Evolutionary conservation across 768 basidiomycete species (phyloP), one percentile per base, ranked within the genome.

Genomic region (Termitomyces sp.): DNA sequence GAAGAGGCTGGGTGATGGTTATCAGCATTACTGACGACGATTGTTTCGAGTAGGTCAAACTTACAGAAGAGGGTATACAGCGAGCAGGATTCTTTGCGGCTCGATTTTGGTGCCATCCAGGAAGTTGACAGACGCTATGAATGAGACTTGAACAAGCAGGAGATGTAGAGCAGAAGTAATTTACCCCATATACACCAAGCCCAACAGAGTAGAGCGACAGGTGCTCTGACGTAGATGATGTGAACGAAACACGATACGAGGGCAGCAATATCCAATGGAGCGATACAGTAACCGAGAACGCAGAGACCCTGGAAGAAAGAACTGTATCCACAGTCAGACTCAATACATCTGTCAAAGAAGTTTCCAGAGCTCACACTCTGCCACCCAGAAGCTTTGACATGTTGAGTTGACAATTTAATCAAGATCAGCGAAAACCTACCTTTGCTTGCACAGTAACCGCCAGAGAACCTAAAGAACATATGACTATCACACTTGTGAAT

Each of bases 151-250:
- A 45, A 38, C 13, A 13, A 46, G 13, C 4, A 9, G 56, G 35
- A n/a, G 15, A 22, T 52, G 42, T 22, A 28, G 38, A 61, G 20
- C 13, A 51, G 38, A 45, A 40, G 24, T n/a, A 28, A 73, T 84
- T 61, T 69, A 98, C 96, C 96, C 94, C 95, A 98, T 60, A 97
- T 91, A 72, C 89, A 93, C 96, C 96, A 98, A 40, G 82, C 94
- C 90, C 94, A 96, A 13, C 93, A 91, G 20, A 88, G 80, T 32
- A 96, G 72, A 49, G 94, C 90, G 35, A 98, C 74, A 11, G 96
- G 96, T 35, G 88, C 89, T 59, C 96, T 85, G 60, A 98, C 79
- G 76, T 90, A 97, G 53, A 98, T 89, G 33, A 87, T 76, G 49
- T 84, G 90, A 16, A 98, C 87, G 66, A 96, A 94, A 67, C 88